Conservation (phyloP, 192 early-diverging fungal genomes). For the Backusella mclennaniae region DNA sequence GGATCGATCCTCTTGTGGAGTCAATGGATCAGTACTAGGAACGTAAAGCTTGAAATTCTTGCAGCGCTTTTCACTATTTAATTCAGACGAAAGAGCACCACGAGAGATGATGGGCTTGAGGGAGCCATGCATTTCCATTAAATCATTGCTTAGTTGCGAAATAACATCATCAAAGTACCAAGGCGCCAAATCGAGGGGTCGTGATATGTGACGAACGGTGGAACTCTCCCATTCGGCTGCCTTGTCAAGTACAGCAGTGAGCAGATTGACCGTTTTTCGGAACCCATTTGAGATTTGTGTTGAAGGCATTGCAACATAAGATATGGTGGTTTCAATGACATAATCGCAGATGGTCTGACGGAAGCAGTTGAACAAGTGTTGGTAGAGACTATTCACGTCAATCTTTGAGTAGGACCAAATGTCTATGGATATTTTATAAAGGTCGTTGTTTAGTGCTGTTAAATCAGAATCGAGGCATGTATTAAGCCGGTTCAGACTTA, state of each 20-base stretch:
- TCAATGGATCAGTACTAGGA: constrained; percentile 29
- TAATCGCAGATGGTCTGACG: constrained; percentile 56
- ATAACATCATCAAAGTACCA: constrained; percentile 56
- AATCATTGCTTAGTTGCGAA: constrained; percentile 41
- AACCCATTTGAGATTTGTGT: background rate
- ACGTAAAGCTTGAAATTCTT: constrained; percentile 28
- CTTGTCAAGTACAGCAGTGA: constrained; percentile 29
- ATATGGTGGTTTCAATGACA: constrained; percentile 41
- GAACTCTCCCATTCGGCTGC: constrained; percentile 47
- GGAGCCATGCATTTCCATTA: constrained; percentile 39
- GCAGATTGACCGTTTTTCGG: background rate
- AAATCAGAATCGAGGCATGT: constrained; percentile 18
- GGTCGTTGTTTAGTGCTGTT: background rate
- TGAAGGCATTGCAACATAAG: background rate
- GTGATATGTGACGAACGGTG: constrained; percentile 39
- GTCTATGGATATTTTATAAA: constrained; percentile 44
- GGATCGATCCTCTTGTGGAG: background rate
- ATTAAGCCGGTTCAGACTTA: constrained; percentile 7
- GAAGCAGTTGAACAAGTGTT: constrained; percentile 45
- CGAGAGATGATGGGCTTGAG: constrained; percentile 46
- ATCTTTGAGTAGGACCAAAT: constrained; percentile 50
- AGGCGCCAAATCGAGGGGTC: constrained; percentile 42
- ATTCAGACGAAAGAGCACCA: constrained; percentile 24
- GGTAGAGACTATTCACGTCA: constrained; percentile 36
- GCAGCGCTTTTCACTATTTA: background rate